Conservation (phyloP, 768 basidiomycete genomes). For the Coprinopsis strossmayeri region DNA sequence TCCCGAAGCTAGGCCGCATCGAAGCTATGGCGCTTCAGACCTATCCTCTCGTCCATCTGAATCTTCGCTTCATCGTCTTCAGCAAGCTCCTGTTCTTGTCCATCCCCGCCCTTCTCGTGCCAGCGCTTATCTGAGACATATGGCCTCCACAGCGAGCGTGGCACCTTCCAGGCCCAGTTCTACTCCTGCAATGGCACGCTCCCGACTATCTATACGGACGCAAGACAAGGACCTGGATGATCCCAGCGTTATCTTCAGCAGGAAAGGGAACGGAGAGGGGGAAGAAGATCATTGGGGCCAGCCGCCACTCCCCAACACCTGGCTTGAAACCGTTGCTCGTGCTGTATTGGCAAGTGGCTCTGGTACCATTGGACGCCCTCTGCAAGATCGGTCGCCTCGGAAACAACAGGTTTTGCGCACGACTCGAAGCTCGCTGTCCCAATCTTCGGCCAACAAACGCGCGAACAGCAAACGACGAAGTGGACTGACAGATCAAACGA, state of each 20-base stretch:
- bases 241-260: slow-evolving; percentile 10
- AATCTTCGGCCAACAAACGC: slow-evolving; percentile 18
- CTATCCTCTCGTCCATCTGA: background rate
- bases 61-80: background rate
- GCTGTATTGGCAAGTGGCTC: slow-evolving; percentile 52
- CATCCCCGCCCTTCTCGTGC: slow-evolving; percentile 47
- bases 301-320: slow-evolving; percentile 61
- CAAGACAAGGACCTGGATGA: slow-evolving; percentile 10
- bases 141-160: slow-evolving; percentile 51
- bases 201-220: slow-evolving; percentile 26
- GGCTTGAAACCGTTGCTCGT: slow-evolving; percentile 65
- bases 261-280: slow-evolving; percentile 23
- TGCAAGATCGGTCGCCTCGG: slow-evolving; percentile 7
- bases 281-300: slow-evolving; percentile 19
- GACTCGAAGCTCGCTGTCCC: slow-evolving; percentile 36
- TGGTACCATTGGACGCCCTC: slow-evolving; percentile 39
- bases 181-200: slow-evolving; percentile 20
- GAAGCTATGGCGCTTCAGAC: background rate
- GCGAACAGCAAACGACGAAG: slow-evolving; percentile 16
- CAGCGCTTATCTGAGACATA: slow-evolving; percentile 66
- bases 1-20: slow-evolving; percentile 7
- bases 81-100: slow-evolving; percentile 18
- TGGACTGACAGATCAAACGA: slow-evolving; percentile 32
- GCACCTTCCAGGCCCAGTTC: slow-evolving; percentile 28
- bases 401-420: slow-evolving; percentile 14